These are phyloP conservation scores for Podosphaera leucotricha DNA, from an alignment of 2,329 filamentous ascomycete species.

Conservation along the genomic window DNA sequence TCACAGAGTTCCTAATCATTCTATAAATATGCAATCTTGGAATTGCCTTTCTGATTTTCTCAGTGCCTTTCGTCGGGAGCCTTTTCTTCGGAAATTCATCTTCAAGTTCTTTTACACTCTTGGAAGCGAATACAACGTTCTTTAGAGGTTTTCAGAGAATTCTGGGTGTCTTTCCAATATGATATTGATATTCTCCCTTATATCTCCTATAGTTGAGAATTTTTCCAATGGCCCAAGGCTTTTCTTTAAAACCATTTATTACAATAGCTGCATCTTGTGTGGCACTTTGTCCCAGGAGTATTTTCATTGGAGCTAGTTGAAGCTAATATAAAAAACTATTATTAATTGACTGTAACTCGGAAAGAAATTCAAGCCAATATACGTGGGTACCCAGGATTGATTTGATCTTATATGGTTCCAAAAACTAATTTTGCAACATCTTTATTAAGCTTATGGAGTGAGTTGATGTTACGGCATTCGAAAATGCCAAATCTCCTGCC, in stretches of 20 bases:
- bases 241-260: neutral
- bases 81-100: neutral
- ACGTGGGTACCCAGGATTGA: neutral
- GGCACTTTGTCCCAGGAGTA: neutral
- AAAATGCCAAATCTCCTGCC: neutral
- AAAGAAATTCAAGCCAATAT: neutral
- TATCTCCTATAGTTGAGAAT: neutral
- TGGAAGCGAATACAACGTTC: neutral
- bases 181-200: neutral
- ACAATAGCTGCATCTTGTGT: neutral
- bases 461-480: conserved; percentile 1
- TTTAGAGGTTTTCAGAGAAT: neutral
- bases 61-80: neutral
- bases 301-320: neutral
- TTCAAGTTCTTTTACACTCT: neutral
- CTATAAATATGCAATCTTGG: neutral
- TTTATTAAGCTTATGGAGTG: neutral
- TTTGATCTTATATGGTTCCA: neutral
- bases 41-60: neutral
- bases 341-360: neutral
- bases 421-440: neutral
- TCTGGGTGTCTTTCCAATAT: neutral
- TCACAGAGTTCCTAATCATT: neutral
- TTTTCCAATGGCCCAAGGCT: neutral
- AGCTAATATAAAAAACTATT: neutral